These are phyloP conservation scores for Chaetomium olivaceum DNA, from an alignment of 2,329 filamentous ascomycete species.

Conservation along the genomic window DNA sequence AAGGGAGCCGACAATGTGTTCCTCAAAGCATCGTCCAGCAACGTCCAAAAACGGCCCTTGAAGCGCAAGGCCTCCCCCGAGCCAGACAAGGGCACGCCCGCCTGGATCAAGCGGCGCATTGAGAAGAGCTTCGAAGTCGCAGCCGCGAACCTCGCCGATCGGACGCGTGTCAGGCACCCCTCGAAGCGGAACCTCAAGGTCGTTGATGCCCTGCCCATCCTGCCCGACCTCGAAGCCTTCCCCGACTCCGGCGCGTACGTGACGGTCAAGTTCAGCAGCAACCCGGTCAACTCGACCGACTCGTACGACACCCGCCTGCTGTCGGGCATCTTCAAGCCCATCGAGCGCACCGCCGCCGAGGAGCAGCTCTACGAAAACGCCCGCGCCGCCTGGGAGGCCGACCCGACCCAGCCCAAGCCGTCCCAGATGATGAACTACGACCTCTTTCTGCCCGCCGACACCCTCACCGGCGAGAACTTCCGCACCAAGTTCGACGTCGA, in stretches of 20 bases:
- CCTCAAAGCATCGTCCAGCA: conserved; percentile 35
- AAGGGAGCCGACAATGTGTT: conserved; percentile 46
- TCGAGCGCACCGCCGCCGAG: conserved; percentile 56
- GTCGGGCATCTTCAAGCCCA: conserved; percentile 61
- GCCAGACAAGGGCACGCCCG: conserved; percentile 61
- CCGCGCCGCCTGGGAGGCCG: conserved; percentile 55
- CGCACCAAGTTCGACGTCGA: conserved; percentile 61
- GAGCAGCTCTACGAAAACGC: conserved; percentile 53
- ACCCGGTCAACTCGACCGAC: conserved; percentile 56
- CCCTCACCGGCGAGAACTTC: conserved; percentile 54
- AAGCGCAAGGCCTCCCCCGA: conserved; percentile 57
- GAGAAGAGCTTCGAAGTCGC: conserved; percentile 61
- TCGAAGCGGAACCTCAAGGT: conserved; percentile 59
- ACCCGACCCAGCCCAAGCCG: conserved; percentile 58
- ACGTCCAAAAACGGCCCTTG: conserved; percentile 41
- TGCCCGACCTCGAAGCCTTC: conserved; percentile 69
- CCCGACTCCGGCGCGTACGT: conserved; percentile 70
- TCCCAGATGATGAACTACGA: conserved; percentile 65
- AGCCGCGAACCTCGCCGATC: conserved; percentile 55
- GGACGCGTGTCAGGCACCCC: conserved; percentile 57
- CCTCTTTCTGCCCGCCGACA: conserved; percentile 60
- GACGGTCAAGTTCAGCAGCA: conserved; percentile 67
- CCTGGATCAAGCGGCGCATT: conserved; percentile 68
- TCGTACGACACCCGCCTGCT: conserved; percentile 63
- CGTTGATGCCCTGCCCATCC: conserved; percentile 60